Evolutionary conservation across 2,329 filamentous ascomycete species (phyloP).

Genomic region (Calonectria crousiana): DNA sequence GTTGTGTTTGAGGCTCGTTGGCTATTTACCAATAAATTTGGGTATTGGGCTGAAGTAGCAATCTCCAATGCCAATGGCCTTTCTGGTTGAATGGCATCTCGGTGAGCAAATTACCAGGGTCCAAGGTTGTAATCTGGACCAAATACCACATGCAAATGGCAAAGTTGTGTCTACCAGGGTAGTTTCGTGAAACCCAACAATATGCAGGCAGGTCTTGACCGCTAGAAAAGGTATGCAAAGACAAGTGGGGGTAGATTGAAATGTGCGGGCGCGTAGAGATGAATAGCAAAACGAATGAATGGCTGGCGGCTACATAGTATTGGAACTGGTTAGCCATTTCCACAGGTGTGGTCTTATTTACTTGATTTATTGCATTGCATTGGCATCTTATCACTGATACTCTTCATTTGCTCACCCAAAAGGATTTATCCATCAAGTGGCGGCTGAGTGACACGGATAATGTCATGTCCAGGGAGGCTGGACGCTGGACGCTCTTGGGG

Average conservation of each 20-base stretch:
- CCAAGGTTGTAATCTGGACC: background rate
- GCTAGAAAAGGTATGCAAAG: background rate
- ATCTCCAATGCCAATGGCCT: background rate
- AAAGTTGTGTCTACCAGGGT: background rate
- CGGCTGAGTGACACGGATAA: background rate
- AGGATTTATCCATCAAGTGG: background rate
- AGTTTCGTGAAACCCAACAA: background rate
- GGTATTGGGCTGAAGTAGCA: background rate
- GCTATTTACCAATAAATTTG: background rate
- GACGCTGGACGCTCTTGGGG: background rate
- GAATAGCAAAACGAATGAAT: background rate
- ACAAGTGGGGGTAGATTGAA: background rate
- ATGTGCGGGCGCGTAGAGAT: background rate
- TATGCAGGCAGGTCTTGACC: background rate
- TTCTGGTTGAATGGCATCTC: background rate
- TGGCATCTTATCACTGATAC: background rate
- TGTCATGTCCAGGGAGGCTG: background rate
- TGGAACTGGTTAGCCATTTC: background rate
- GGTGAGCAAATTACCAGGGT: background rate
- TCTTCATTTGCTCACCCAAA: background rate
- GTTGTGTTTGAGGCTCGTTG: background rate
- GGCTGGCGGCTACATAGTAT: background rate
- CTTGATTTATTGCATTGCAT: background rate
- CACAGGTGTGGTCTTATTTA: background rate
- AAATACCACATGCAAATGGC: background rate